Evolutionary conservation across 1,284 basidiomycete genomes (phyloP), one percentile per base, ranked within the genome.

Genomic region (Leccinum fallax): DNA sequence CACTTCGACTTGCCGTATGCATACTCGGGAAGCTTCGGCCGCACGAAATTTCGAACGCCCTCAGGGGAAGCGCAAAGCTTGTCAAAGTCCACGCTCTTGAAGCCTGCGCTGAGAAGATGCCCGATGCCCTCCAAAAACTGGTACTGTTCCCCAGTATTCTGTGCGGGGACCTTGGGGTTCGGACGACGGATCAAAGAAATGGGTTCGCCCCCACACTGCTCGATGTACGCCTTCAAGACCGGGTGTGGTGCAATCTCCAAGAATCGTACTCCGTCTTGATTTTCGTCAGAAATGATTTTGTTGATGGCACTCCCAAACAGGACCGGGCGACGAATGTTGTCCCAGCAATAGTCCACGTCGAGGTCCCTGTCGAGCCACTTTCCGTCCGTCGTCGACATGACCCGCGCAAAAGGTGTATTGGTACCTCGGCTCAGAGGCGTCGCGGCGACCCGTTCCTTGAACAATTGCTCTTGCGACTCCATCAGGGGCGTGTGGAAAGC

Each of bases 351-450:
- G 58, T 64, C 13, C 19, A 63, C 13, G 6, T 68, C 64, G 24
- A 72, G 66, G 24, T 74, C 72, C 24, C 71, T 72, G 26, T 76
- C 73, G 10, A 76, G 69, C 72, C 72, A 73, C 36, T 63, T 67
- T 11, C 72, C 73, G 21, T 73, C 74, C 2, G 70, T 72, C 4
- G 73, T 74, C 4, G 72, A 73, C 72, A 73, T 76, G 1, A 76
- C 73, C 11, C 63, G 68, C 2, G 64, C 71, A 9, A 65, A 40
- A 4, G 66, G 66, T 5, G 57, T 49, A 51, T 60, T 65, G 5
- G 71, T 73, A 53, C 70, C 73, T n/a, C 61, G 58, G 32, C 59
- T 38, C 0, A 72, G 57, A 48, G 67, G 62, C 1, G 65, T 67
- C 40, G 58, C 60, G 16, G 56, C 61, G 24, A 72, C 46, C 6